Evolutionary conservation across 495 filamentous ascomycete genomes (phyloP), one percentile per base, ranked within the genome.

Genomic region (Neurospora intermedia): DNA sequence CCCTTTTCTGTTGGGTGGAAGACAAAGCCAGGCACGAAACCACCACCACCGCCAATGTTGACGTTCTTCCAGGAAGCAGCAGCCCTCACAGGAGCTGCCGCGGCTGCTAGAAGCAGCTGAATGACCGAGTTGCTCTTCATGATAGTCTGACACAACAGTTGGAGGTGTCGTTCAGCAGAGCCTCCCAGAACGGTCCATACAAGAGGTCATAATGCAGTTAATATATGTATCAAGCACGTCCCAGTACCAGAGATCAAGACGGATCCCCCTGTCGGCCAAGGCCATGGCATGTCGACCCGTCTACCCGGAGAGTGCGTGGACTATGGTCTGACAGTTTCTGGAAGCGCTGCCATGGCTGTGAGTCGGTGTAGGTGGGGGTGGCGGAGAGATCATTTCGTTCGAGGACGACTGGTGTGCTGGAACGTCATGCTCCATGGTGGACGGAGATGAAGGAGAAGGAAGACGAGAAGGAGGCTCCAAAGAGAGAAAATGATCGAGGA

Each of bases 21-120:
- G 16, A 89, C 82, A 54, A 91, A 86, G 23, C 88, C 83, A 13
- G 87, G 85, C 15, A 87, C 82, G 75, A 90, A 91, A 27, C 88
- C 89, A 46, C 88, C 88, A n/a, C 88, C 88, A 15, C 87, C 85
- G 20, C 83, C 84, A 31, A 84, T 82, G 72, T 82, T 80, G 73
- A 84, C 84, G 69, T 85, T 85, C 77, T 83, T 78, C 84, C 84
- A 85, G n/a, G 82, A 81, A 71, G 81, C 81, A 18, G 81, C 83
- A 62, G 78, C 77, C 69, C 40, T 72, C 42, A 74, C 71, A 45
- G 79, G 75, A 62, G 76, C 76, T 18, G 75, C 77, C 27, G 73
- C 74, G 18, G 76, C 79, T 46, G 78, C 77, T 20, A 80, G 75
- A 43, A 84, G 78, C 75, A 82, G 78, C 77, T 79, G 77, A 27